These are phyloP conservation scores for Oldenlandia corymbosa DNA, from an alignment of 257 asterid species.

Conservation along the genomic window DNA sequence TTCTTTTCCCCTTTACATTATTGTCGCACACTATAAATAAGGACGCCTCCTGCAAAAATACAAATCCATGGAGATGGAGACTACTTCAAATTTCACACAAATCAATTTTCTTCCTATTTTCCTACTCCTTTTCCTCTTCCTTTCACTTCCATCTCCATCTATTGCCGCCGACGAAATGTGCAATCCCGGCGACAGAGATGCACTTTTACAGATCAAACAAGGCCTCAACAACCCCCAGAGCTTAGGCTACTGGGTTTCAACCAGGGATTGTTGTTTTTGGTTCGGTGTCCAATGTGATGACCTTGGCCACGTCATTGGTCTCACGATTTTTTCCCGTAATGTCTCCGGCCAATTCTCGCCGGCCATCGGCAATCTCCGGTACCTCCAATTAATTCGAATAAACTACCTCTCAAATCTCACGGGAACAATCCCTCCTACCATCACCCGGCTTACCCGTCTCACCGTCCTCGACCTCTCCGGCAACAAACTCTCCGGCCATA, in stretches of 20 bases:
- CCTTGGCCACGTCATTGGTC: not conserved
- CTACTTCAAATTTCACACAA: not conserved
- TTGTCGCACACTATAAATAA: too few species aligned
- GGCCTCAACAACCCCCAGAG: too few species aligned
- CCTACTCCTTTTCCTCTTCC: constrained; percentile 12
- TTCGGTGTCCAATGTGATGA: not conserved
- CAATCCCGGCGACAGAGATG: constrained; percentile 49
- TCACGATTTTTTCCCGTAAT: not conserved
- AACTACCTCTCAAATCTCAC: too few species aligned
- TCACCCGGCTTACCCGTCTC: too few species aligned
- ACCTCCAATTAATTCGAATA: constrained; percentile 15
- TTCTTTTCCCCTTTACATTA: too few species aligned
- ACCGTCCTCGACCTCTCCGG: too few species aligned
- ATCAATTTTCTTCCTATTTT: not conserved
- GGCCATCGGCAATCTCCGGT: constrained; percentile 18
- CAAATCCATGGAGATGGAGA: constrained; percentile 17
- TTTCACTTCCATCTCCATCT: constrained; percentile 11
- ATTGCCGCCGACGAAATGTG: constrained; percentile 19
- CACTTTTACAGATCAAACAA: constrained; percentile 40
- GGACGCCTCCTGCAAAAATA: too few species aligned
- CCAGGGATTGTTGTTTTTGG: not conserved
- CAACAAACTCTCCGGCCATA: too few species aligned
- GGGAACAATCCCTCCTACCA: too few species aligned
- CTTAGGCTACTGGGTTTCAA: not conserved
- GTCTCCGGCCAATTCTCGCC: not conserved